These are phyloP conservation scores for Tolypocladium album DNA, from an alignment of 2,329 filamentous ascomycete genomes.

Conservation along the genomic window DNA sequence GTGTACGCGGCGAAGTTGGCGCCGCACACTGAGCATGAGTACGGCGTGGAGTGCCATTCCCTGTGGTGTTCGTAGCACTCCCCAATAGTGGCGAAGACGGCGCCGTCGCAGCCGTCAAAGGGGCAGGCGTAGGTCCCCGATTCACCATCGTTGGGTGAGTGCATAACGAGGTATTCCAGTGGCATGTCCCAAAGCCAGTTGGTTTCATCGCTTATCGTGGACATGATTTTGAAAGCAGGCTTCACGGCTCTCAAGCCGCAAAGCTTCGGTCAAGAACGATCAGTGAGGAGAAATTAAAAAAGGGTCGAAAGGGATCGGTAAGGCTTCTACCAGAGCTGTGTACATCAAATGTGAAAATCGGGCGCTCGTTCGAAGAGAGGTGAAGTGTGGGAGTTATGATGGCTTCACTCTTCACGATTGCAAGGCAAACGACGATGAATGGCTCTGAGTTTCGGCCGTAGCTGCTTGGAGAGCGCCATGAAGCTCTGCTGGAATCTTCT, in stretches of 20 bases:
- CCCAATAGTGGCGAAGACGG: neutral
- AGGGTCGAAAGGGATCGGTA: too few relatives aligned
- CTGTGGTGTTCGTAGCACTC: neutral
- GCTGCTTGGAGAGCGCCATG: neutral
- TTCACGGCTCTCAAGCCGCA: neutral
- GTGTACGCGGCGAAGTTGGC: neutral
- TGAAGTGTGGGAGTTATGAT: neutral
- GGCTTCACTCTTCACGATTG: neutral
- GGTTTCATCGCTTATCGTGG: neutral
- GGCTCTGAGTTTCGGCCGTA: neutral
- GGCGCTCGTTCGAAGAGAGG: neutral
- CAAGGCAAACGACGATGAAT: neutral
- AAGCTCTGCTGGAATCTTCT: neutral
- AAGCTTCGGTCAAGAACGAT: neutral
- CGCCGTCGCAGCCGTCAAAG: neutral
- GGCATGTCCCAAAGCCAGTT: neutral
- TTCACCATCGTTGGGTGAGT: slow-evolving; percentile 1
- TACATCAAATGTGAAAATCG: neutral
- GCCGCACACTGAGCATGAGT: neutral
- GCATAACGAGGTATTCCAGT: neutral
- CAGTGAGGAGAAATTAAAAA: too few relatives aligned
- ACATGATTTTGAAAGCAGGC: neutral
- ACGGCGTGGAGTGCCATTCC: neutral
- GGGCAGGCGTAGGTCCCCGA: neutral
- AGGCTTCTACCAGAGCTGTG: neutral